phyloP scores from a whole-genome alignment of 176 grass and related monocot species.

The Rhynchospora breviuscula region DNA sequence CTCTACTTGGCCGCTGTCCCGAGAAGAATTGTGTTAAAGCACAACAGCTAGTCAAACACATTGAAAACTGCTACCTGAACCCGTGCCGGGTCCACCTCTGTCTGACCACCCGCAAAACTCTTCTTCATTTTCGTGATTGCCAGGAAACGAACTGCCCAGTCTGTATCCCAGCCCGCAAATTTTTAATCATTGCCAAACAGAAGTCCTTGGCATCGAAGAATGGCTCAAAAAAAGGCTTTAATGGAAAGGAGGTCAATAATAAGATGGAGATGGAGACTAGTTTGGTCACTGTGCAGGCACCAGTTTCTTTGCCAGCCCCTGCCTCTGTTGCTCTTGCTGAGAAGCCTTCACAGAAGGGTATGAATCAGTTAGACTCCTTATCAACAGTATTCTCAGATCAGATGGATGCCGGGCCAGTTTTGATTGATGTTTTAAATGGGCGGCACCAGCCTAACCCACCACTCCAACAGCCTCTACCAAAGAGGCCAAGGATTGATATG shows the following conservation, averaged over 20 bases:
- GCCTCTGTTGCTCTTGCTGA: neutral
- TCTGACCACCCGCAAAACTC: conserved; percentile 42
- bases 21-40: conserved; percentile 58
- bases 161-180: conserved; percentile 60
- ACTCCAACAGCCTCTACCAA: conserved; percentile 42
- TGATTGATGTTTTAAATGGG: conserved; percentile 47
- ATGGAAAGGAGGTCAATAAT: conserved; percentile 4
- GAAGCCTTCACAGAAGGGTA: conserved; percentile 11
- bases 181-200: conserved; percentile 39
- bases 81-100: conserved; percentile 57
- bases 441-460: conserved; percentile 5
- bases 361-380: conserved; percentile 3
- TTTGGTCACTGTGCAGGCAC: neutral
- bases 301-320: neutral
- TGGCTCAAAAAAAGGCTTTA: conserved; percentile 38
- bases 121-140: conserved; percentile 70
- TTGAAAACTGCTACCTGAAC: conserved; percentile 56
- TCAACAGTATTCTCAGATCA: conserved; percentile 40
- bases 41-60: conserved; percentile 79
- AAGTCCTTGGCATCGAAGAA: conserved; percentile 43
- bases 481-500: conserved; percentile 62
- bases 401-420: conserved; percentile 59
- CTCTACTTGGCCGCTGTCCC: conserved; percentile 66
- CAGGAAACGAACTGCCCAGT: conserved; percentile 61
- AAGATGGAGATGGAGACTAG: conserved; percentile 25